A percentile compares a stretch with the other conserved stretches of the same genome.
phyloP scores from a whole-genome alignment of 441 rosid genomes.

The Aleurites moluccanus region DNA sequence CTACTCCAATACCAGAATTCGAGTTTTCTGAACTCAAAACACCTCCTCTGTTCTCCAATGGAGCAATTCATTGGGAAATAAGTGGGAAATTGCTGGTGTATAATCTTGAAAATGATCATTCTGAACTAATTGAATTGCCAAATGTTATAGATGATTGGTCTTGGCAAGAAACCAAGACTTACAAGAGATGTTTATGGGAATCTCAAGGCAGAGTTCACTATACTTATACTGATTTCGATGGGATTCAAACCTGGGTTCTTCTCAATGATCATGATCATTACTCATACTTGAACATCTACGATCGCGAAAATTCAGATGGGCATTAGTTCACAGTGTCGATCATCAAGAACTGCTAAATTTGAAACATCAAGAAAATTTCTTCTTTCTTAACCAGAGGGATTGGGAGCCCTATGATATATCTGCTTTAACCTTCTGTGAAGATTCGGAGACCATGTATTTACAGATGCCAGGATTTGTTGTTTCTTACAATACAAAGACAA shows the following conservation, averaged over 20 bases:
- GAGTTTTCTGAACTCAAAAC: slow-evolving; percentile 8
- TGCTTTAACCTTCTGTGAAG: slow-evolving; percentile 18
- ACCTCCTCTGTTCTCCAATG: slow-evolving; percentile 16
- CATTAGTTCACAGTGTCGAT: slow-evolving; percentile 14
- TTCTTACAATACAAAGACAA: slow-evolving; percentile 20
- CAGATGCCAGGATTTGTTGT: slow-evolving; percentile 23
- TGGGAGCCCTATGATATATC: slow-evolving; percentile 11
- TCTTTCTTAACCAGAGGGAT: not conserved
- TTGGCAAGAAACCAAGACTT: not conserved
- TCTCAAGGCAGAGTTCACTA: slow-evolving; percentile 21
- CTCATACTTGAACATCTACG: not conserved
- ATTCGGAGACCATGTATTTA: slow-evolving; percentile 21
- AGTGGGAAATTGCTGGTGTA: not conserved
- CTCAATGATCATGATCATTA: slow-evolving; percentile 14
- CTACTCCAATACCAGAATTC: not conserved
- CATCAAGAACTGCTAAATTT: not conserved
- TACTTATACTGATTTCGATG: slow-evolving; percentile 20
- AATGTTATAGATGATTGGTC: not conserved
- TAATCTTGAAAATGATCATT: slow-evolving; percentile 7
- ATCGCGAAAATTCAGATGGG: slow-evolving; percentile 21
- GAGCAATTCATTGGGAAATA: slow-evolving; percentile 26
- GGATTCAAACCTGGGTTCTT: slow-evolving; percentile 27
- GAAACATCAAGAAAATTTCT: not conserved
- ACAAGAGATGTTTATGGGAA: slow-evolving; percentile 26
- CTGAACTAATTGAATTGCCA: slow-evolving; percentile 21